Base-by-base conservation (phyloP, 2,329 filamentous ascomycete species). In the Xylaria sp. region DNA sequence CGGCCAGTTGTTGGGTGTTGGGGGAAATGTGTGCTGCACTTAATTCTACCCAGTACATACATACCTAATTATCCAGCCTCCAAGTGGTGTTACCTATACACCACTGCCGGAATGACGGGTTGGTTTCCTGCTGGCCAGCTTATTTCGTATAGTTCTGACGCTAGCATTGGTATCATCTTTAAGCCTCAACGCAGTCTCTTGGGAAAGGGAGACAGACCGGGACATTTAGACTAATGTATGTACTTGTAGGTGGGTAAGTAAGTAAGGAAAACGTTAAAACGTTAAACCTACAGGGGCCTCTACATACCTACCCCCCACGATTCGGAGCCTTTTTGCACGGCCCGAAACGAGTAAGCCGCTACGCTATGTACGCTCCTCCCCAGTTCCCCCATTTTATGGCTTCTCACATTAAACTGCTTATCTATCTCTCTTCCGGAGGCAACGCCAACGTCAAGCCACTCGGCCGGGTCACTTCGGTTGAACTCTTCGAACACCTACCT, bases 361-460 rank as follows among this genome's bases (percentile, higher is more conserved):
- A n/a, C n/a, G n/a, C n/a, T n/a, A n/a, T n/a, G n/a, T n/a, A n/a
- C n/a, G n/a, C n/a, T n/a, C n/a, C 45, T 20, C 45, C 45, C 45
- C 23, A 28, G 2, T n/a, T 45, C n/a, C n/a, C 41, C 41, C n/a
- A 46, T 46, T 25, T 39, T 12, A 13, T 28, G 23, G 43, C 43
- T 9, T 46, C 43, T 23, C 20, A 6, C 46, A 23, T 50, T 9
- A 50, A 50, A 4, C 46, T 18, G 25, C 13, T 50, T 50, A 30
- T 48, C n/a, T 52, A 13, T 52, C 30, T 52, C 32, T 18, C 48
- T 52, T n/a, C n/a, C n/a, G n/a, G n/a, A 12, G 25, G 12, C n/a
- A 13, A 46, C 20, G 45, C 45, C 45, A 28, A 52, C 28, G 48
- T 52, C 28, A 52, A 52, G 48, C 48, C 48, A 28, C 48, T 32